Conservation (phyloP, 495 filamentous ascomycete species). For the Cercophora samala region DNA sequence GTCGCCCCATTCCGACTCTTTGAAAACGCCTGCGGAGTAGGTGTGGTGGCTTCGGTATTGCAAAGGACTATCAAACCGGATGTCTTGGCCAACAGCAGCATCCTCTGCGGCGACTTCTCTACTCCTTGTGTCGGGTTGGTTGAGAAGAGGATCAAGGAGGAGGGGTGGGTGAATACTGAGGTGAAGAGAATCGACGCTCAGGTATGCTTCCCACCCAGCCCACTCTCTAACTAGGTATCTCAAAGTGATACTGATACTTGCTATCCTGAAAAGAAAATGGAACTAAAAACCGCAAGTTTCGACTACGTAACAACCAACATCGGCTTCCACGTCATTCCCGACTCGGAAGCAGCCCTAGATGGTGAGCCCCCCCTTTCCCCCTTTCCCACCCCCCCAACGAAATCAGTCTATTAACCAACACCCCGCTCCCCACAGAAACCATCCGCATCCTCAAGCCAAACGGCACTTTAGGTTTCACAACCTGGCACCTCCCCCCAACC, state of each 20-base stretch:
- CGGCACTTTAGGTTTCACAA: constrained; percentile 39
- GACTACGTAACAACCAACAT: constrained; percentile 43
- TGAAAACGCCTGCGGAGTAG: constrained; percentile 43
- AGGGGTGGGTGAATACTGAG: constrained; percentile 37
- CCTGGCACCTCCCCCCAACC: constrained; percentile 33
- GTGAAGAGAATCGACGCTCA: constrained; percentile 37
- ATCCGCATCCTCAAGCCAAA: constrained; percentile 40
- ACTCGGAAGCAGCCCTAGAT: constrained; percentile 37
- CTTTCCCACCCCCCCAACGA: constrained; percentile 1
- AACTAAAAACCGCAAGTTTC: constrained; percentile 30
- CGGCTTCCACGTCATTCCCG: constrained; percentile 42
- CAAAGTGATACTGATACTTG: too few relatives aligned
- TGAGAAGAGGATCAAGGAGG: constrained; percentile 26
- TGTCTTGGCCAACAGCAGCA: constrained; percentile 35
- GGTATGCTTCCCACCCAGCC: constrained; percentile 33
- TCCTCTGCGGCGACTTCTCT: constrained; percentile 41
- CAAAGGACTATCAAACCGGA: constrained; percentile 30
- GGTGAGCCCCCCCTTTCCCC: constrained; percentile 27
- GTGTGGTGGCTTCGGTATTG: constrained; percentile 37
- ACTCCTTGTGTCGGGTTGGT: constrained; percentile 29
- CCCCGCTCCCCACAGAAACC: too few relatives aligned
- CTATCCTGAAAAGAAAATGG: constrained; percentile 29
- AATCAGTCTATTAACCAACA: too few relatives aligned
- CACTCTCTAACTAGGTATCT: too few relatives aligned
- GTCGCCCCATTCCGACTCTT: constrained; percentile 37